These are phyloP conservation scores for Xylaria grammica DNA, from an alignment of 495 filamentous ascomycete species.

Conservation along the genomic window DNA sequence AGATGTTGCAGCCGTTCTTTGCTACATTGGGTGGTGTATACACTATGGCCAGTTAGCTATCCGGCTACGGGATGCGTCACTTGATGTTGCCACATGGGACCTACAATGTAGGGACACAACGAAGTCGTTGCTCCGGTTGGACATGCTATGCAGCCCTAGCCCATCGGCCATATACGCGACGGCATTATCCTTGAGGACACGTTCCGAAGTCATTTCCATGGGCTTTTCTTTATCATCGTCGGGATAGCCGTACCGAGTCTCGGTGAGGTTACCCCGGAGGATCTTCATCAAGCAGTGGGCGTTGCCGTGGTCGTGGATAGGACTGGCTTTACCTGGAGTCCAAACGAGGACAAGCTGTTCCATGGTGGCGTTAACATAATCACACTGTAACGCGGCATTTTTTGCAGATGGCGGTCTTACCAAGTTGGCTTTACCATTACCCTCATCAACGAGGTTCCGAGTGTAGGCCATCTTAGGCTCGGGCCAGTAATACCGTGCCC, in stretches of 20 bases:
- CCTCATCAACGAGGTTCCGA: constrained; percentile 85
- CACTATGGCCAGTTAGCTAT: constrained; percentile 55
- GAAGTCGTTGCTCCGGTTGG: constrained; percentile 73
- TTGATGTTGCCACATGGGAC: constrained; percentile 37
- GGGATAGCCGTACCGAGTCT: constrained; percentile 82
- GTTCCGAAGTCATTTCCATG: constrained; percentile 59
- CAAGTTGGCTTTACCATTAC: constrained; percentile 90
- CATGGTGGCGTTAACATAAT: constrained; percentile 5
- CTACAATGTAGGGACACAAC: constrained; percentile 86
- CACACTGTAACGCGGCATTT: not conserved
- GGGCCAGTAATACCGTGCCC: constrained; percentile 71
- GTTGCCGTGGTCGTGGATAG: constrained; percentile 87
- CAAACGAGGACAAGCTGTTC: constrained; percentile 85
- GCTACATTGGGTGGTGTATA: constrained; percentile 92
- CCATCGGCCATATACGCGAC: constrained; percentile 87
- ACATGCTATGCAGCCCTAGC: constrained; percentile 83
- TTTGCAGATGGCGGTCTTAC: constrained; percentile 50
- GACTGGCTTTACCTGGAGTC: constrained; percentile 83
- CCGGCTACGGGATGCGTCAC: constrained; percentile 19
- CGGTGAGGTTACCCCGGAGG: constrained; percentile 75
- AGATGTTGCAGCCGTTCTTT: constrained; percentile 73
- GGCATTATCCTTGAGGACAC: constrained; percentile 62
- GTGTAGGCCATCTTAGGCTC: constrained; percentile 75
- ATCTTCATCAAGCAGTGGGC: constrained; percentile 78
- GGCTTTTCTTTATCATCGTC: constrained; percentile 55